These are phyloP conservation scores for Bryoglossum gracile DNA, from an alignment of 495 filamentous ascomycete species.

Conservation along the genomic window DNA sequence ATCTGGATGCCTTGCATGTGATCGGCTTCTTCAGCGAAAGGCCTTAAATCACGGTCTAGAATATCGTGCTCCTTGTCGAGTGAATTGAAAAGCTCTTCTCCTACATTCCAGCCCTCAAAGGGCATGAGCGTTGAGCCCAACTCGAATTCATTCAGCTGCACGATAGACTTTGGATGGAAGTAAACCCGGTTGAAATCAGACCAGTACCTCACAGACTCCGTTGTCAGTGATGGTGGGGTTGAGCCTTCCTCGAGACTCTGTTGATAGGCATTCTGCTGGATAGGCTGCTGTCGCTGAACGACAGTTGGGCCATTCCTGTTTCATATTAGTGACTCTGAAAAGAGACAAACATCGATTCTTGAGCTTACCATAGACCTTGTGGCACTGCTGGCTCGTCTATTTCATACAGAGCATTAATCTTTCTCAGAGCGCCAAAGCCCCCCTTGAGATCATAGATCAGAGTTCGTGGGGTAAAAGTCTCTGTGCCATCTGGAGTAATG, in stretches of 20 bases:
- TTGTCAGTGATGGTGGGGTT: slow-evolving; percentile 52
- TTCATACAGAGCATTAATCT: slow-evolving; percentile 86
- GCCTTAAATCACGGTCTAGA: slow-evolving; percentile 78
- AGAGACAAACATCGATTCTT: background rate
- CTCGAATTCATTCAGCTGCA: slow-evolving; percentile 85
- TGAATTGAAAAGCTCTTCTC: slow-evolving; percentile 73
- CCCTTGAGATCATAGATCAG: slow-evolving; percentile 93
- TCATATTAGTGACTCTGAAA: slow-evolving; percentile 1
- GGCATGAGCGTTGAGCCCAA: slow-evolving; percentile 68
- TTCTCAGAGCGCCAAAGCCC: slow-evolving; percentile 79
- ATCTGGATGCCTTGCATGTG: slow-evolving; percentile 83
- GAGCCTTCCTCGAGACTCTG: slow-evolving; percentile 64
- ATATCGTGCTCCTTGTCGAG: slow-evolving; percentile 83
- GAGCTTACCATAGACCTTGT: slow-evolving; percentile 53
- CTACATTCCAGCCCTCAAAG: slow-evolving; percentile 73
- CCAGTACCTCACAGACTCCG: slow-evolving; percentile 80
- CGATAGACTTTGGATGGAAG: slow-evolving; percentile 83
- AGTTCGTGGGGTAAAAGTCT: slow-evolving; percentile 87
- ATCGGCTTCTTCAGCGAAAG: slow-evolving; percentile 89
- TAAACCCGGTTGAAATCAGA: slow-evolving; percentile 88
- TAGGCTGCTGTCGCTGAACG: slow-evolving; percentile 56
- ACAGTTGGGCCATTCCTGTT: slow-evolving; percentile 64
- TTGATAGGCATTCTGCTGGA: slow-evolving; percentile 68
- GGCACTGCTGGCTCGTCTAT: slow-evolving; percentile 40
- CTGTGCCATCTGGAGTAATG: slow-evolving; percentile 70